A percentile compares a stretch with the other conserved stretches of the same genome.
Evolutionary conservation across 352 stramenopile genomes (phyloP).

Genomic region (Phytophthora gonapodyides): DNA sequence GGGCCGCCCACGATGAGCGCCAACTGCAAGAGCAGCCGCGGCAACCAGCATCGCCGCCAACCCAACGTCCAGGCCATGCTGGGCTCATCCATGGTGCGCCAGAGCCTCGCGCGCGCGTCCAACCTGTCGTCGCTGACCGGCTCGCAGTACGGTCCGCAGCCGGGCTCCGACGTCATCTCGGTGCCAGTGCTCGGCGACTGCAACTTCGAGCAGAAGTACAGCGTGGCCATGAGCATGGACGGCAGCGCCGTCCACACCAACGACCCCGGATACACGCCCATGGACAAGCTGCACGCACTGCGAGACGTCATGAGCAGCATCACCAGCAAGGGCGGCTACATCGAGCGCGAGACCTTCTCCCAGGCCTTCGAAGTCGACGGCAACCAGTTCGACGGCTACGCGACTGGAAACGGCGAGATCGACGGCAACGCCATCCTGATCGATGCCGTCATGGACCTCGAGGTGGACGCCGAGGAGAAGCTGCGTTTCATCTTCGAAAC

Average conservation of each 20-base stretch:
- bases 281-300: conserved; percentile 68
- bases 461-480: conserved; percentile 77
- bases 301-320: conserved; percentile 80
- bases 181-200: conserved; percentile 75
- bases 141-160: conserved; percentile 59
- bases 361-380: conserved; percentile 69
- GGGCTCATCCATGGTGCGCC: conserved; percentile 60
- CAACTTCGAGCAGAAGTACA: conserved; percentile 70
- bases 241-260: conserved; percentile 25
- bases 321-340: conserved; percentile 60
- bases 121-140: conserved; percentile 42
- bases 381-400: conserved; percentile 62
- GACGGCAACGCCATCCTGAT: conserved; percentile 82
- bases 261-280: conserved; percentile 42
- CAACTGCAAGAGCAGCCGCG: conserved; percentile 39
- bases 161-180: conserved; percentile 52
- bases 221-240: conserved; percentile 66
- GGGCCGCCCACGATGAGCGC: conserved; percentile 25
- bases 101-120: conserved; percentile 54
- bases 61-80: conserved; percentile 74
- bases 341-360: conserved; percentile 79
- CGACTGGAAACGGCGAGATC: conserved; percentile 55
- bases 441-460: conserved; percentile 78
- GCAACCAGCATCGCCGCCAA: conserved; percentile 37
- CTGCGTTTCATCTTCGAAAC: conserved; percentile 87